phyloP scores from a whole-genome alignment of 106 monocot species.

The Alisma plantagoaquatica region DNA sequence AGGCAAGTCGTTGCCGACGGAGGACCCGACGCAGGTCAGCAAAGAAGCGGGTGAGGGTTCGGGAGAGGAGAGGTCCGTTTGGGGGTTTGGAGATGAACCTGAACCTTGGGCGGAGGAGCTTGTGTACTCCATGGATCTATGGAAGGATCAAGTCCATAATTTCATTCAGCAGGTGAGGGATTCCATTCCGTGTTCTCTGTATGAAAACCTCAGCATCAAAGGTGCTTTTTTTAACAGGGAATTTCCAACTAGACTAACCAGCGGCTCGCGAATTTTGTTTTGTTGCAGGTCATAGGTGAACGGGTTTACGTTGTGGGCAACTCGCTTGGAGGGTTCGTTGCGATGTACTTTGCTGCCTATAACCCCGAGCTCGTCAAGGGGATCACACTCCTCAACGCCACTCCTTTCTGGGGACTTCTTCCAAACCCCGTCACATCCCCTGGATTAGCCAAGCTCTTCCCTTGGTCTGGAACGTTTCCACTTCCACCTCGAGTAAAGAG shows the following conservation, averaged over 20 bases:
- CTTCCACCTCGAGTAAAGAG: constrained; percentile 52
- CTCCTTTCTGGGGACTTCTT: constrained; percentile 97
- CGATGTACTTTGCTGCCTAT: constrained; percentile 66
- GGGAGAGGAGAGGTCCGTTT: constrained; percentile 11
- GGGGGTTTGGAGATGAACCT: constrained; percentile 87
- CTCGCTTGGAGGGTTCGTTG: constrained; percentile 89
- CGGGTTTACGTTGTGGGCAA: constrained; percentile 93
- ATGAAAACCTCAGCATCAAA: too few relatives aligned
- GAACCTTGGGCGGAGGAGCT: constrained; percentile 83
- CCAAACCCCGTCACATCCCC: constrained; percentile 79
- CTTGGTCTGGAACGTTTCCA: constrained; percentile 93
- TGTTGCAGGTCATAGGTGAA: constrained; percentile 80
- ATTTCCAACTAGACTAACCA: too few relatives aligned
- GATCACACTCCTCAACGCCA: constrained; percentile 83
- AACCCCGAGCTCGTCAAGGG: constrained; percentile 76
- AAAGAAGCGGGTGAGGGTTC: neutral
- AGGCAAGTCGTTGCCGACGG: constrained; percentile 72
- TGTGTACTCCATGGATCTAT: constrained; percentile 79
- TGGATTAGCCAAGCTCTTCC: constrained; percentile 59
- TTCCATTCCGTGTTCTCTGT: too few relatives aligned
- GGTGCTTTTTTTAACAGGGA: too few relatives aligned
- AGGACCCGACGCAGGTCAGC: constrained; percentile 56
- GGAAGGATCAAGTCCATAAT: constrained; percentile 82
- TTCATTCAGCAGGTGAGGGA: constrained; percentile 93
- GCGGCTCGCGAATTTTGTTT: too few relatives aligned